These are phyloP conservation scores for Serendipita sp. DNA, from an alignment of 768 basidiomycete genomes.

Conservation along the genomic window DNA sequence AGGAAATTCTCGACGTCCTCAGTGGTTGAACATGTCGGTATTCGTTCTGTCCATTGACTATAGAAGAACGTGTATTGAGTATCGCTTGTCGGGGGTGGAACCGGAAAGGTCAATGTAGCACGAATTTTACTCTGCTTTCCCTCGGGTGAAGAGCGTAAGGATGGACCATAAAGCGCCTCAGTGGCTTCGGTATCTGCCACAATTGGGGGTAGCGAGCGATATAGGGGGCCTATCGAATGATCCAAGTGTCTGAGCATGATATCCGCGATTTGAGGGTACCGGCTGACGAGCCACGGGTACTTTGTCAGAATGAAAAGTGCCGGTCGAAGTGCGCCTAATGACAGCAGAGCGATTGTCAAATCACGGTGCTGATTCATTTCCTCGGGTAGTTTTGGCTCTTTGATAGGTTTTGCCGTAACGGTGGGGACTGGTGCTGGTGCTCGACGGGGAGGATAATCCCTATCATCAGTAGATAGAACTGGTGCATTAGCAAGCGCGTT, in stretches of 20 bases:
- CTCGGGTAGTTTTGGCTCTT: slow-evolving; percentile 24
- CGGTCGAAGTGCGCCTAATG: slow-evolving; percentile 68
- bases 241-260: slow-evolving; percentile 63
- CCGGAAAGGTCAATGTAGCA: slow-evolving; percentile 51
- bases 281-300: slow-evolving; percentile 73
- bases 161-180: background rate
- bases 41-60: slow-evolving; percentile 57
- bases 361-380: slow-evolving; percentile 64
- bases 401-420: slow-evolving; percentile 23
- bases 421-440: slow-evolving; percentile 20
- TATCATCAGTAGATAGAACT: background rate
- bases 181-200: background rate
- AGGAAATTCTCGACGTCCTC: slow-evolving; percentile 63
- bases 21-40: slow-evolving; percentile 45
- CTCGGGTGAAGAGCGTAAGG: background rate
- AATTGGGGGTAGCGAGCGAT: slow-evolving; percentile 19
- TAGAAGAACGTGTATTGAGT: slow-evolving; percentile 85
- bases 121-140: slow-evolving; percentile 20
- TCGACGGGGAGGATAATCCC: background rate
- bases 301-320: slow-evolving; percentile 63
- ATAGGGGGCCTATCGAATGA: slow-evolving; percentile 52
- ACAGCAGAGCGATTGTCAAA: slow-evolving; percentile 61
- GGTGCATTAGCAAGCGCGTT: slow-evolving; percentile 42
- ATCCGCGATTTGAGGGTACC: slow-evolving; percentile 71
- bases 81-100: slow-evolving; percentile 69